Conservation (phyloP, 2,329 filamentous ascomycete genomes). For the Myrmaecium sp. region DNA sequence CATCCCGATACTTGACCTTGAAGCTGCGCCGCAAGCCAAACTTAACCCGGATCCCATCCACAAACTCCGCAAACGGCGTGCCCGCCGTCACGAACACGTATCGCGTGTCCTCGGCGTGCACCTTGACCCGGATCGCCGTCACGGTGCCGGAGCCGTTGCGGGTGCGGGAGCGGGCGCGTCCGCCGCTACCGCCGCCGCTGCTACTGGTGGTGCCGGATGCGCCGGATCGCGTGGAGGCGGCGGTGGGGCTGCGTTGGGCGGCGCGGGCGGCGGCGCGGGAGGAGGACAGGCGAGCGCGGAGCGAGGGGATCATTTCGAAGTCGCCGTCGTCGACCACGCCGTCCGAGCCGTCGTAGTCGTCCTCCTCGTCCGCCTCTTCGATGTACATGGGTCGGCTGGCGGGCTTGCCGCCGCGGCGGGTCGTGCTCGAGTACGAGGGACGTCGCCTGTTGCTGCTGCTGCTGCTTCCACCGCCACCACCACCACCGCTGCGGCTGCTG, state of each 20-base stretch:
- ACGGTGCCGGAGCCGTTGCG: constrained; percentile 29
- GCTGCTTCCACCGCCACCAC: constrained; percentile 9
- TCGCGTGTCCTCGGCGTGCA: constrained; percentile 70
- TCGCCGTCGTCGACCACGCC: constrained; percentile 63
- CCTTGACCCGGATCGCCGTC: constrained; percentile 72
- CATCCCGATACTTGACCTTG: constrained; percentile 76
- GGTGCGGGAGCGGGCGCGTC: constrained; percentile 9
- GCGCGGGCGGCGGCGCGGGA: constrained; percentile 6
- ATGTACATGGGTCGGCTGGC: constrained; percentile 43
- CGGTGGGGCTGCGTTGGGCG: no score
- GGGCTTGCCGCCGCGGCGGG: constrained; percentile 12
- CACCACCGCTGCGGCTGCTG: constrained; percentile 11
- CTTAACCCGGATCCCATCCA: constrained; percentile 68
- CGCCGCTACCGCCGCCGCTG: constrained; percentile 1
- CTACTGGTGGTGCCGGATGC: constrained; percentile 5
- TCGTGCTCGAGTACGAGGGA: no score
- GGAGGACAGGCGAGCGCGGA: constrained; percentile 8
- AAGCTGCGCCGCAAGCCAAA: constrained; percentile 63
- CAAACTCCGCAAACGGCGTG: constrained; percentile 61
- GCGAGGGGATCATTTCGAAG: constrained; percentile 55
- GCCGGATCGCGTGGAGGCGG: constrained; percentile 1
- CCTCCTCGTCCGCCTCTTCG: constrained; percentile 65
- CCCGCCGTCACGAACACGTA: constrained; percentile 72
- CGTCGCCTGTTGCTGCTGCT: constrained; percentile 11
- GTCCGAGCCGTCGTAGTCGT: constrained; percentile 52